These are phyloP conservation scores for Diaporthe sp. DNA, from an alignment of 2,329 filamentous ascomycete genomes.

Conservation along the genomic window DNA sequence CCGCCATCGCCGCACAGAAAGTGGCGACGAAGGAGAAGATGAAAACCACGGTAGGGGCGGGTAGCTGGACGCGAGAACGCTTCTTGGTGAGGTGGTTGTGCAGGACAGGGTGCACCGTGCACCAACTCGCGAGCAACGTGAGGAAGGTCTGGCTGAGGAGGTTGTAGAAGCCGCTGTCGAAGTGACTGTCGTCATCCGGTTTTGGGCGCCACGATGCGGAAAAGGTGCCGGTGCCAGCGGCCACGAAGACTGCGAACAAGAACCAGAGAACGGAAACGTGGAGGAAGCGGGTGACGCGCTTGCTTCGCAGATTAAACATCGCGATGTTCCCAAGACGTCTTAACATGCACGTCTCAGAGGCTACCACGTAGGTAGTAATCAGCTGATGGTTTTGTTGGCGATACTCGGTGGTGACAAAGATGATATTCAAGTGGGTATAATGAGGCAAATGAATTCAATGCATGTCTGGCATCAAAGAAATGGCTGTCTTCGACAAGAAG, in stretches of 20 bases:
- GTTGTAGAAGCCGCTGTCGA: constrained; percentile 15
- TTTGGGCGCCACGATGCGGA: background rate
- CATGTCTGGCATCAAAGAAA: accelerated
- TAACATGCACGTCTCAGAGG: background rate
- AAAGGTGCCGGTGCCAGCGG: background rate
- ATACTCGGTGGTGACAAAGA: no score
- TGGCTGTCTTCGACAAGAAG: background rate
- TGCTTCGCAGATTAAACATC: background rate
- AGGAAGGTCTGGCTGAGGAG: constrained; percentile 8
- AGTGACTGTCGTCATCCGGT: no score
- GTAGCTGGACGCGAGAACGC: background rate
- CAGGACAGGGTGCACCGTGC: background rate
- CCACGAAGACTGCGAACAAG: constrained; percentile 9
- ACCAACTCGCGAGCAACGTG: constrained; percentile 3
- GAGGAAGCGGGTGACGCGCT: background rate
- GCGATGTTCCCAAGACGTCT: background rate
- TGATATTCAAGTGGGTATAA: no score
- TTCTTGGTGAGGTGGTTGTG: constrained; percentile 42
- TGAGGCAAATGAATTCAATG: background rate
- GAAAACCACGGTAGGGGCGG: background rate
- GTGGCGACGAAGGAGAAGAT: background rate
- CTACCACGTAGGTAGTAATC: background rate
- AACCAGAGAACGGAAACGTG: constrained; percentile 10
- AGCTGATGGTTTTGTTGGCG: background rate
- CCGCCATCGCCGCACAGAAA: background rate